phyloP scores from a whole-genome alignment of 805 yeast genomes.

The Metschnikowia vanudenii region DNA sequence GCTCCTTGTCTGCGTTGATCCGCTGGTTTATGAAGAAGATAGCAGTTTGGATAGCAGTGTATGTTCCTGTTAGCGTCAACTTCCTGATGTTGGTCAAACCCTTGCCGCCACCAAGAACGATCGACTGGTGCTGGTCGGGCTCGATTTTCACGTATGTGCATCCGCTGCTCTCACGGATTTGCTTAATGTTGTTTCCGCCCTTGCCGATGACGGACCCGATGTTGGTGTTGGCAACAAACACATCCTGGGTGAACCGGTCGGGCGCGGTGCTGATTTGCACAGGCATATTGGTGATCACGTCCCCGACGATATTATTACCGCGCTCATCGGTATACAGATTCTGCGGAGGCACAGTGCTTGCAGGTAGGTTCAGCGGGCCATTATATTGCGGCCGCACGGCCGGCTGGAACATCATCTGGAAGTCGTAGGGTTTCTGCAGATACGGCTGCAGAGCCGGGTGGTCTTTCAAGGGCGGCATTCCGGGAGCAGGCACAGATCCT shows the following conservation, averaged over 20 bases:
- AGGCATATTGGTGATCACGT: slow-evolving; percentile 42
- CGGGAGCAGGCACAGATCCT: slow-evolving; percentile 7
- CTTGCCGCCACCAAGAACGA: slow-evolving; percentile 44
- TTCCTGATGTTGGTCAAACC: slow-evolving; percentile 50
- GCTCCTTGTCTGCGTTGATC: slow-evolving; percentile 63
- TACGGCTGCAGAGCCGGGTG: neutral
- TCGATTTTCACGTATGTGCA: slow-evolving; percentile 69
- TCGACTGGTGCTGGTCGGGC: slow-evolving; percentile 52
- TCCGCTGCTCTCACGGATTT: slow-evolving; percentile 72
- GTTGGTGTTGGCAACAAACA: slow-evolving; percentile 70
- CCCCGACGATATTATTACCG: slow-evolving; percentile 44
- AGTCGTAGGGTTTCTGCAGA: slow-evolving; percentile 33
- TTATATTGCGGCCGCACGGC: slow-evolving; percentile 30
- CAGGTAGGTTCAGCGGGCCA: slow-evolving; percentile 15
- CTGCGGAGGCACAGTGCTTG: slow-evolving; percentile 20
- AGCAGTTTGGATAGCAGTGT: slow-evolving; percentile 69
- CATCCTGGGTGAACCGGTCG: slow-evolving; percentile 63
- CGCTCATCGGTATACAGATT: slow-evolving; percentile 42
- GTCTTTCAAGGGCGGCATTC: slow-evolving; percentile 16
- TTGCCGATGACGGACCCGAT: slow-evolving; percentile 87
- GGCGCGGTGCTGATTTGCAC: slow-evolving; percentile 33
- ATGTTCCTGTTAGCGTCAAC: slow-evolving; percentile 65
- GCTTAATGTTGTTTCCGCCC: slow-evolving; percentile 79
- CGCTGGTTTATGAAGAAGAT: slow-evolving; percentile 68
- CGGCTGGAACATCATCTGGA: slow-evolving; percentile 42